Conservation (phyloP, 163 green algal species). For the Scenedesmus sp. region DNA sequence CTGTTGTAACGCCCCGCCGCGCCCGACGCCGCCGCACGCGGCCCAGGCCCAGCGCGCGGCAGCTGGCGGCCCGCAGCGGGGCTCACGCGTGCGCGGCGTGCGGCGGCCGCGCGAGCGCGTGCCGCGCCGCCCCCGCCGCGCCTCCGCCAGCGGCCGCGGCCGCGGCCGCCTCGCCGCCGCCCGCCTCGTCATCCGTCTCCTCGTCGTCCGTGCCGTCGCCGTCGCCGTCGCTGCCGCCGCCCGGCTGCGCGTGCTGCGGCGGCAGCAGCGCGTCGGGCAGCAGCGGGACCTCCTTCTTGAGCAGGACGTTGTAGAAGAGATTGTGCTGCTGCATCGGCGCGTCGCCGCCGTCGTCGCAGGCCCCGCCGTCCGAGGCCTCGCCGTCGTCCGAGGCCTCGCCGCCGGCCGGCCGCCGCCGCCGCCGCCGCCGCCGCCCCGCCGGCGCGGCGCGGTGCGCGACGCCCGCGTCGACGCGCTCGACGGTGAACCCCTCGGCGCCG, state of each 20-base stretch:
- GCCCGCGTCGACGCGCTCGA: constrained; percentile 36
- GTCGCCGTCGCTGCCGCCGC: background rate
- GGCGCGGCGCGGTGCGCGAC: constrained; percentile 24
- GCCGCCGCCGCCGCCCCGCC: background rate
- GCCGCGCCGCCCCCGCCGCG: background rate
- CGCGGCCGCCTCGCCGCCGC: background rate
- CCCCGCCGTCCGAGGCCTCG: background rate
- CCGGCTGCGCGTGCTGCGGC: background rate
- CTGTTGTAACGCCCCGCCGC: too few relatives aligned
- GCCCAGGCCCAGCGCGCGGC: too few relatives aligned
- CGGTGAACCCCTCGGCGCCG: constrained; percentile 42
- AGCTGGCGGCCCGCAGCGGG: too few relatives aligned
- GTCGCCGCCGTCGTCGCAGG: background rate
- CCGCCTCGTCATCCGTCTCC: background rate
- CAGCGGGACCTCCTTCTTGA: constrained; percentile 44
- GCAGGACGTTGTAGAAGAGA: constrained; percentile 54
- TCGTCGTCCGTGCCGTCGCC: background rate
- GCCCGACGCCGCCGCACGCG: too few relatives aligned
- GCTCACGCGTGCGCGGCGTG: background rate
- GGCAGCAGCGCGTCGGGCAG: constrained; percentile 7
- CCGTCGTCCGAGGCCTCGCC: background rate
- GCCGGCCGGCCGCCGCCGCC: background rate
- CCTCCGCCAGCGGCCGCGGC: background rate
- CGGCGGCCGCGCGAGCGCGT: background rate
- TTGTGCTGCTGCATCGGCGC: constrained; percentile 43